Evolutionary conservation across 768 basidiomycete species (phyloP), one percentile per base, ranked within the genome.

Genomic region (Hortiboletus flavorubellus): DNA sequence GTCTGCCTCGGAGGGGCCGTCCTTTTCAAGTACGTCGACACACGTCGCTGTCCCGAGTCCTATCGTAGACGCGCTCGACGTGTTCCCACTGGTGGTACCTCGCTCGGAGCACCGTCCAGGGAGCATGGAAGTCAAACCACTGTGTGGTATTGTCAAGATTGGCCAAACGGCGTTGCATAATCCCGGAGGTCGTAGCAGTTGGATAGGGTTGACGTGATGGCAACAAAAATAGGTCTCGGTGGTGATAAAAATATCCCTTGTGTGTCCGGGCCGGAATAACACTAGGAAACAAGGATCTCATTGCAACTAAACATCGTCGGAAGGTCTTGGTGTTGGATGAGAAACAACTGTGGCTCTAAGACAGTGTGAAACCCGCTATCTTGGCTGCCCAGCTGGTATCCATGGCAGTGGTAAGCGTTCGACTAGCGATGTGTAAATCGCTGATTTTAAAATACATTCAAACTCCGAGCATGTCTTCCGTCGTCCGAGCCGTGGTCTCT

Each of bases 141-240:
- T 66, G 7, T 66, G 78, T 68, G 71, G 77, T 5, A 60, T 83
- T 31, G 80, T 98, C 46, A 98, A 98, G 72, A 95, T 99, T 67
- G 93, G 95, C 5, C 94, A 98, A 73, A 95, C 93, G 33, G 83
- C 83, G 60, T 71, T 99, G 67, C 96, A 97, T 65, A 99, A 98
- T 72, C 85, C 94, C 0, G 82, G 84, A 2, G 96, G 96, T 4
- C 78, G 89, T 45, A 90, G 91, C 64, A 94, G 91, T 64, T 98
- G 91, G 91, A 94, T 97, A 54, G 96, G 96, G 18, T 73, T 87
- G 71, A 70, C 55, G 21, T 64, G 51, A 62, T 34, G 43, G 8
- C 15, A 7, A 34, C 39, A 31, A 18, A 41, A 51, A 58, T 50
- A 34, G 5, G 11, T 29, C 15, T 33, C 38, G 42, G 21, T 9